These are phyloP conservation scores for Aspergillus nidulans DNA, from an alignment of 495 filamentous ascomycete species.

Conservation along the genomic window DNA sequence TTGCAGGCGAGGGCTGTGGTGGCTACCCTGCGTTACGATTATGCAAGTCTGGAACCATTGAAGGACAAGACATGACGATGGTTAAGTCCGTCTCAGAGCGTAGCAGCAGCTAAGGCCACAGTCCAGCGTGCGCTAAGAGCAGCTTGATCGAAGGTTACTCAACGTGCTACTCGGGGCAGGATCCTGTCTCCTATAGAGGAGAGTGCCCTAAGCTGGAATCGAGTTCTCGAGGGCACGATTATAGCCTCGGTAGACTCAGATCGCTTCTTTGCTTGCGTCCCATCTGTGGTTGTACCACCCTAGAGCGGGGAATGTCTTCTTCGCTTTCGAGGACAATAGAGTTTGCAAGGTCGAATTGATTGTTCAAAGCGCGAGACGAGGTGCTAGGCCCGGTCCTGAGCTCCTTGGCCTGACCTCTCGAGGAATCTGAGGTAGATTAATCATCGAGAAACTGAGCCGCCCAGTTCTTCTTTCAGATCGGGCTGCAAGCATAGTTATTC, in stretches of 20 bases:
- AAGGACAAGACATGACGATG: not conserved
- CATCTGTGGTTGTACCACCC: not conserved
- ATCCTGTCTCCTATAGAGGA: not conserved
- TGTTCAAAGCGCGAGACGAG: too few species aligned
- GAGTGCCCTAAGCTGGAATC: not conserved
- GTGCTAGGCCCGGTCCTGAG: too few species aligned
- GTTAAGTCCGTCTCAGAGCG: not conserved
- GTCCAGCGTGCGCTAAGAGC: not conserved
- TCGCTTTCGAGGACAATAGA: not conserved
- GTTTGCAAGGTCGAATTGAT: not conserved
- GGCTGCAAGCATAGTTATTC: not conserved
- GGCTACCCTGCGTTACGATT: not conserved
- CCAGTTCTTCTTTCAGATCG: not conserved
- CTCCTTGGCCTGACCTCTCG: too few species aligned
- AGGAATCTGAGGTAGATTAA: not conserved
- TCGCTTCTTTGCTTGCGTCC: not conserved
- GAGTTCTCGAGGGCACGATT: not conserved
- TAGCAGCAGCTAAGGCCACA: not conserved
- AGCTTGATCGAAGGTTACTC: not conserved
- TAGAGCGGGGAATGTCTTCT: not conserved
- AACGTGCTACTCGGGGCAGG: not conserved
- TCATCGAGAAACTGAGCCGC: too few species aligned
- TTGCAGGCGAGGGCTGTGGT: not conserved
- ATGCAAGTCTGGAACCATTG: not conserved
- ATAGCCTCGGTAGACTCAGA: not conserved